phyloP scores from a whole-genome alignment of 208 protist genomes.

The Trypanosoma cruzi region DNA sequence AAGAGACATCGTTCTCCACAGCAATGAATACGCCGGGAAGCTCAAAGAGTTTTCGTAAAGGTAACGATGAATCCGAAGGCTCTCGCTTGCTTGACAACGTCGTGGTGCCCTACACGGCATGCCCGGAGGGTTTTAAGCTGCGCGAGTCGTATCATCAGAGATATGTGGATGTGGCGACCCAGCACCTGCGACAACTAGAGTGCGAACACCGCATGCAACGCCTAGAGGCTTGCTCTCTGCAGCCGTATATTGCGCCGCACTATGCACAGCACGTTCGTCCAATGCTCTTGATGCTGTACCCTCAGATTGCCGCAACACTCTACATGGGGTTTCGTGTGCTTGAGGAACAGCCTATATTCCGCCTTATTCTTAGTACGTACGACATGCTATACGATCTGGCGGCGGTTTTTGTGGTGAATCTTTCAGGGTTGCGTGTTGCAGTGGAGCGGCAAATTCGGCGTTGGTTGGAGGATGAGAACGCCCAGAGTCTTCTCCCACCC shows the following conservation, averaged over 20 bases:
- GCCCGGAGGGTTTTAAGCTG: slow-evolving; percentile 44
- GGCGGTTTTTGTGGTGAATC: slow-evolving; percentile 69
- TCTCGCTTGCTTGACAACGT: slow-evolving; percentile 39
- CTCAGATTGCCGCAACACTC: slow-evolving; percentile 57
- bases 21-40: background rate
- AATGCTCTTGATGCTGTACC: slow-evolving; percentile 71
- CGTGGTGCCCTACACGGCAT: slow-evolving; percentile 45
- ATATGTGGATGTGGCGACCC: slow-evolving; percentile 43
- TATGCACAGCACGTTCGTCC: slow-evolving; percentile 86
- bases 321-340: slow-evolving; percentile 80
- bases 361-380: slow-evolving; percentile 62
- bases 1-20: background rate
- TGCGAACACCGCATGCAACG: slow-evolving; percentile 52
- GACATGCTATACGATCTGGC: slow-evolving; percentile 71
- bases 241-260: slow-evolving; percentile 80
- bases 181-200: slow-evolving; percentile 63
- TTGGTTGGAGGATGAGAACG: slow-evolving; percentile 48
- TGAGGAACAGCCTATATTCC: slow-evolving; percentile 59
- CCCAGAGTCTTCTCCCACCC: slow-evolving; percentile 47
- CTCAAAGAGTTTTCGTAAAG: background rate
- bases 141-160: slow-evolving; percentile 59
- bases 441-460: slow-evolving; percentile 56
- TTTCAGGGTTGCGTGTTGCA: slow-evolving; percentile 52
- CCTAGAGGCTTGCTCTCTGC: slow-evolving; percentile 38
- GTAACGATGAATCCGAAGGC: slow-evolving; percentile 3